Percentiles rank a stretch among this genome's conserved stretches.
phyloP scores from a whole-genome alignment of 2,329 filamentous ascomycete genomes.

The Claviceps pazoutovae region DNA sequence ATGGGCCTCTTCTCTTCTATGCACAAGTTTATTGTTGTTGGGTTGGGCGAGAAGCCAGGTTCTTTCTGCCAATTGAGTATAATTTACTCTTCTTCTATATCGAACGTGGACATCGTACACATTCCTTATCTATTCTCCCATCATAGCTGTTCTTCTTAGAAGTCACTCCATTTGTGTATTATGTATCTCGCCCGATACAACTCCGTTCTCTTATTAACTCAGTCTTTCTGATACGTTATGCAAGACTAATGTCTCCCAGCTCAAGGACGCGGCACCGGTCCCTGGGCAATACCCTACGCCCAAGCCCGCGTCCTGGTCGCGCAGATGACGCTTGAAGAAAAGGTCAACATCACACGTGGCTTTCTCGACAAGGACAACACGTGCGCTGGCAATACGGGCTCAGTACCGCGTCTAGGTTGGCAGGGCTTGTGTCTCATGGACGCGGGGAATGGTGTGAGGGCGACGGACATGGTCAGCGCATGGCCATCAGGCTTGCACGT shows the following conservation, averaged over 20 bases:
- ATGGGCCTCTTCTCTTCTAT: no score
- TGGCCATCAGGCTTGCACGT: slow-evolving; percentile 34
- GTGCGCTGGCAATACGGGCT: slow-evolving; percentile 34
- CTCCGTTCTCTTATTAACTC: no score
- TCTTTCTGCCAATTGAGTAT: no score
- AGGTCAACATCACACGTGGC: slow-evolving; percentile 37
- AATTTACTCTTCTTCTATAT: no score
- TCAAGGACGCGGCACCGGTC: slow-evolving; percentile 17
- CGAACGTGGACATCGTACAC: no score
- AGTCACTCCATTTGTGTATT: no score
- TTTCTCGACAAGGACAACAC: slow-evolving; percentile 35
- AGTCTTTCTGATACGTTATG: no score
- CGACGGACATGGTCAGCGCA: slow-evolving; percentile 32
- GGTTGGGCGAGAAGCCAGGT: no score
- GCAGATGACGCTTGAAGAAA: slow-evolving; percentile 53
- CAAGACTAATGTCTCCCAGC: slow-evolving; percentile 10
- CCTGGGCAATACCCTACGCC: slow-evolving; percentile 44
- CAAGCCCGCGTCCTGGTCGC: slow-evolving; percentile 42
- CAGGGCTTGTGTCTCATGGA: slow-evolving; percentile 36
- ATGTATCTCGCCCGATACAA: no score
- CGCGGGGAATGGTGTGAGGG: slow-evolving; percentile 34
- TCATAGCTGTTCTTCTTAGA: no score
- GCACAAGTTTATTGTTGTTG: no score
- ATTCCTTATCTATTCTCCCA: no score
- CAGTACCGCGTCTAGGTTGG: slow-evolving; percentile 29